These are phyloP conservation scores for Phytopythium chamaehyphon DNA, from an alignment of 352 stramenopile species.

Conservation along the genomic window DNA sequence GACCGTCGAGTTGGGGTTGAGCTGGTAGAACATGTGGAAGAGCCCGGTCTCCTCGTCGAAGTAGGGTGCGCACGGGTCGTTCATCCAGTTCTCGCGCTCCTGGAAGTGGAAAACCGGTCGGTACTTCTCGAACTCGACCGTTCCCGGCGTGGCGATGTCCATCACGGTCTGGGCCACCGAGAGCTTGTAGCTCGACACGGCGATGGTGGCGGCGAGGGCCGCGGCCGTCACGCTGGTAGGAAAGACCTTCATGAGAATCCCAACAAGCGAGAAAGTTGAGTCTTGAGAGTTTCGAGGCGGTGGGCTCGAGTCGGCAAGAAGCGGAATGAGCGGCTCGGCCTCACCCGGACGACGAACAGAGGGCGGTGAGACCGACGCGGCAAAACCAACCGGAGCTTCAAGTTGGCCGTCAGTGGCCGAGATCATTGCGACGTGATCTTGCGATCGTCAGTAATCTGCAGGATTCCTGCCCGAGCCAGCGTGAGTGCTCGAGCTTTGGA, in stretches of 20 bases:
- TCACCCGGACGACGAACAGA: no score
- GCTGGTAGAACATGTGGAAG: conserved; percentile 85
- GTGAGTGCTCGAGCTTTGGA: not conserved
- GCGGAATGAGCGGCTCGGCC: conserved; percentile 2
- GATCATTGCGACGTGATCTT: not conserved
- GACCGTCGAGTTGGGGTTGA: conserved; percentile 47
- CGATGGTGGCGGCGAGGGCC: conserved; percentile 4
- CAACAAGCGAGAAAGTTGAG: not conserved
- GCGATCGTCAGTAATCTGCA: not conserved
- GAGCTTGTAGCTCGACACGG: not conserved
- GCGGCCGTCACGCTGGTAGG: conserved; percentile 5
- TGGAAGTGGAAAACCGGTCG: conserved; percentile 60
- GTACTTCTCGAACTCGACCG: conserved; percentile 46
- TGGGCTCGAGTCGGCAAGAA: not conserved
- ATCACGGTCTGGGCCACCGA: conserved; percentile 9
- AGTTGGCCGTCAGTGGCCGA: not conserved
- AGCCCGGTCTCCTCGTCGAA: conserved; percentile 50
- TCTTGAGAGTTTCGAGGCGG: not conserved
- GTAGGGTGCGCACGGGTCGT: conserved; percentile 77
- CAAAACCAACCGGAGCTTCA: conserved; percentile 1
- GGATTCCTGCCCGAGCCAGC: not conserved
- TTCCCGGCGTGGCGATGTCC: conserved; percentile 25
- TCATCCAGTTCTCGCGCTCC: conserved; percentile 76
- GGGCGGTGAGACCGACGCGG: not conserved
- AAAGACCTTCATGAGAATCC: conserved; percentile 7